Evolutionary conservation across 2,329 filamentous ascomycete species (phyloP).

Genomic region (Penicillium sp.): DNA sequence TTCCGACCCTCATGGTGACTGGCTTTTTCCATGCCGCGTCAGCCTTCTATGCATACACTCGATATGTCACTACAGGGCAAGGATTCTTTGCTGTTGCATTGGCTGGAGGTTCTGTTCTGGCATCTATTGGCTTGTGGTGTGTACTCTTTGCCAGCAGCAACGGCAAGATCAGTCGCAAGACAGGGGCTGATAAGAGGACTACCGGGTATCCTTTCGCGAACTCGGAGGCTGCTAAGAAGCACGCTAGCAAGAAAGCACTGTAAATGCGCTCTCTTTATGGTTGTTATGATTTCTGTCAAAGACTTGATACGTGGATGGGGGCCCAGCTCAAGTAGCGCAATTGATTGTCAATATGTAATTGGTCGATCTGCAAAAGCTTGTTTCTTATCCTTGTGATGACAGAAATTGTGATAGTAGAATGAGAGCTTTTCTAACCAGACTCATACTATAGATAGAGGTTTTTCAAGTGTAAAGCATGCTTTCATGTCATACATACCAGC

Average conservation of each 20-base stretch:
- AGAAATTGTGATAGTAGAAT: background rate
- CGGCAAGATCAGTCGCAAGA: slow-evolving; percentile 62
- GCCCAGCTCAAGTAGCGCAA: background rate
- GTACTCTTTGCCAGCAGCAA: slow-evolving; percentile 59
- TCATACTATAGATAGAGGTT: background rate
- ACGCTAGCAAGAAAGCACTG: slow-evolving; percentile 35
- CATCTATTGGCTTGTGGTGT: slow-evolving; percentile 66
- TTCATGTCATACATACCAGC: background rate
- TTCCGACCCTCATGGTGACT: slow-evolving; percentile 67
- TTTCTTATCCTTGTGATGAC: background rate
- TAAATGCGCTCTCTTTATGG: background rate
- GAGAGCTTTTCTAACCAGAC: background rate
- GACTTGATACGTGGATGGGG: background rate
- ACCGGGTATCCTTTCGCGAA: slow-evolving; percentile 68
- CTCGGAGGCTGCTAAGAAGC: slow-evolving; percentile 56
- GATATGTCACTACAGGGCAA: slow-evolving; percentile 60
- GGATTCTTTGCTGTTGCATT: slow-evolving; percentile 64
- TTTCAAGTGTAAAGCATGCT: background rate
- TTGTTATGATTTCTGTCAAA: background rate
- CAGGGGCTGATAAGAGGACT: slow-evolving; percentile 67
- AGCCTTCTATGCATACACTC: slow-evolving; percentile 69
- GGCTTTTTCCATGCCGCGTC: slow-evolving; percentile 64
- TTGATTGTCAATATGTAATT: background rate
- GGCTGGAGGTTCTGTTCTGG: slow-evolving; percentile 59
- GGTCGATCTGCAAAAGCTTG: background rate